A percentile compares a stretch with the other conserved stretches of the same genome.
These are phyloP conservation scores for Colletotrichum sp. DNA, from an alignment of 2,329 filamentous ascomycete species.

Conservation along the genomic window DNA sequence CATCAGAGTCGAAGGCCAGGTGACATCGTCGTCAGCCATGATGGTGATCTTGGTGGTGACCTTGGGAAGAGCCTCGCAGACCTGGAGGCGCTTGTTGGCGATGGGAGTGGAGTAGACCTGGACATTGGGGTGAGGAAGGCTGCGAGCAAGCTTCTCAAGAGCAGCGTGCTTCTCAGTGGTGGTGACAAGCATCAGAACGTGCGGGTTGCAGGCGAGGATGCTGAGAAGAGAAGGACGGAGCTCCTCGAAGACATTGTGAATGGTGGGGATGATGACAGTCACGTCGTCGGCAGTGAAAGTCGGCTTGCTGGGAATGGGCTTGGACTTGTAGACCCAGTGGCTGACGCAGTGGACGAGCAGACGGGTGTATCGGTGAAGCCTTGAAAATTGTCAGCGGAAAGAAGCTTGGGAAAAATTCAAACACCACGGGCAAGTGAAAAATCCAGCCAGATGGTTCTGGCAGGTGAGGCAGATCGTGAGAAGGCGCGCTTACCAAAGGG, in stretches of 20 bases:
- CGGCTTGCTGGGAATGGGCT: slow-evolving; percentile 82
- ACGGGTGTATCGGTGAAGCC: slow-evolving; percentile 86
- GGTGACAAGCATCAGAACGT: slow-evolving; percentile 83
- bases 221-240: slow-evolving; percentile 81
- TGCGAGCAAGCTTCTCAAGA: slow-evolving; percentile 69
- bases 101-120: slow-evolving; percentile 79
- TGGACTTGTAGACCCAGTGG: slow-evolving; percentile 87
- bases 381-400: slow-evolving; percentile 36
- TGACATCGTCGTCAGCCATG: slow-evolving; percentile 95
- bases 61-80: slow-evolving; percentile 87
- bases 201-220: slow-evolving; percentile 72
- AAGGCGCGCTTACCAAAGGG: slow-evolving; percentile 49
- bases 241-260: slow-evolving; percentile 86
- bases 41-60: slow-evolving; percentile 85
- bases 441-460: neutral
- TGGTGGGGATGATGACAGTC: slow-evolving; percentile 91
- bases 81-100: slow-evolving; percentile 94
- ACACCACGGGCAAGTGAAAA: neutral
- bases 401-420: neutral
- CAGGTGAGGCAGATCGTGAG: neutral
- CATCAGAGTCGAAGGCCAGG: slow-evolving; percentile 84
- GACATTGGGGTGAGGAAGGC: slow-evolving; percentile 65
- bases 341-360: slow-evolving; percentile 84
- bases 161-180: slow-evolving; percentile 78
- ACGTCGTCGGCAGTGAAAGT: slow-evolving; percentile 82